phyloP scores from a whole-genome alignment of 805 yeast species.

The Metschnikowia proteae region DNA sequence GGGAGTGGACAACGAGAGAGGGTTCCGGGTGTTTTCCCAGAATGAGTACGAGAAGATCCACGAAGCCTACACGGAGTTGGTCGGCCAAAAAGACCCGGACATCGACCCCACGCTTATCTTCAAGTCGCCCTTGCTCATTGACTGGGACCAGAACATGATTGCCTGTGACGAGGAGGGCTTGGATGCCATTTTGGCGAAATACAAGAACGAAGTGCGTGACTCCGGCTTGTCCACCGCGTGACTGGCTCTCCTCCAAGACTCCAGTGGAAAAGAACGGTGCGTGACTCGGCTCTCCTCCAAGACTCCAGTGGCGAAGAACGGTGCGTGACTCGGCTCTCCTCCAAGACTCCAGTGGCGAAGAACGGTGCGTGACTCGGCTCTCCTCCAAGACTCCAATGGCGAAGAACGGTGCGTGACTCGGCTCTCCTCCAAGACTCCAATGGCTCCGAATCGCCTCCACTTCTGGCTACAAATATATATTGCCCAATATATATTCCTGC shows the following conservation, averaged over 20 bases:
- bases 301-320: too few relatives aligned
- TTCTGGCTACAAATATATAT: too few relatives aligned
- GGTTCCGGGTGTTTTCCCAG: slow-evolving; percentile 31
- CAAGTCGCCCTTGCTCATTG: slow-evolving; percentile 40
- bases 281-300: too few relatives aligned
- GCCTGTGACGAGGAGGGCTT: slow-evolving; percentile 37
- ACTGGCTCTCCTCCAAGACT: too few relatives aligned
- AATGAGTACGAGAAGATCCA: slow-evolving; percentile 37
- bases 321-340: too few relatives aligned
- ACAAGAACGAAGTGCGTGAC: slow-evolving; percentile 12
- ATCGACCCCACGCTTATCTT: slow-evolving; percentile 34
- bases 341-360: slow-evolving; percentile 15
- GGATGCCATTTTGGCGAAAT: slow-evolving; percentile 28
- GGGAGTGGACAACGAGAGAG: slow-evolving; percentile 19
- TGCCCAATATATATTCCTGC: too few relatives aligned
- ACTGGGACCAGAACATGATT: slow-evolving; percentile 43
- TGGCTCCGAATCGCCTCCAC: too few relatives aligned
- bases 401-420: too few relatives aligned
- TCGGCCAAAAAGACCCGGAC: slow-evolving; percentile 24
- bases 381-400: too few relatives aligned
- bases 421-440: too few relatives aligned
- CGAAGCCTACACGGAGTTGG: slow-evolving; percentile 31
- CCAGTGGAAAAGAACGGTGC: too few relatives aligned
- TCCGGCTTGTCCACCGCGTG: slow-evolving; percentile 15
- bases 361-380: slow-evolving; percentile 6